Percentiles rank a stretch among this genome's conserved stretches.
These are phyloP conservation scores for Friedmanniomyces simplex DNA, from an alignment of 495 filamentous ascomycete genomes.

Conservation along the genomic window DNA sequence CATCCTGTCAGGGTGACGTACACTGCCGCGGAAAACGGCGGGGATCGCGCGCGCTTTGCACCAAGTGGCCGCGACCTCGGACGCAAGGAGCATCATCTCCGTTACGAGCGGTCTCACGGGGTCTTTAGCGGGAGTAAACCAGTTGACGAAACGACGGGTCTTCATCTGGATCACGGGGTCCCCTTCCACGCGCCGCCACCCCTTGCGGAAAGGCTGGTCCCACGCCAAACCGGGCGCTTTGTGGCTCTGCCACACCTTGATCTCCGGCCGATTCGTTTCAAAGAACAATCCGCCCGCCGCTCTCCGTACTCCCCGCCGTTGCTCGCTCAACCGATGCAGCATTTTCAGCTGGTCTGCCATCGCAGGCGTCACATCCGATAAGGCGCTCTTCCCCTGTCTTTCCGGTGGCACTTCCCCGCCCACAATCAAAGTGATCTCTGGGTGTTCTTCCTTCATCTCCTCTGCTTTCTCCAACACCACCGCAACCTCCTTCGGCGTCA, in stretches of 20 bases:
- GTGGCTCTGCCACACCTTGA: conserved; percentile 16
- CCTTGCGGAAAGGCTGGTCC: conserved; percentile 21
- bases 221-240: conserved; percentile 18
- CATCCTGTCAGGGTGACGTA: conserved; percentile 47
- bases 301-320: conserved; percentile 13
- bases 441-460: conserved; percentile 12
- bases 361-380: neutral
- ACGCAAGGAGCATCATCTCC: conserved; percentile 68
- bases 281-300: conserved; percentile 24
- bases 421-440: conserved; percentile 27
- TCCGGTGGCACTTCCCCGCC: conserved; percentile 31
- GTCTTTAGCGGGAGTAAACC: conserved; percentile 25
- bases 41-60: conserved; percentile 66
- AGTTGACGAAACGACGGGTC: conserved; percentile 22
- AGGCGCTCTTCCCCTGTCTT: neutral
- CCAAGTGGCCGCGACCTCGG: conserved; percentile 63
- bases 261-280: conserved; percentile 3
- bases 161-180: conserved; percentile 44
- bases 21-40: conserved; percentile 60
- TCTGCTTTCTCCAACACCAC: conserved; percentile 36
- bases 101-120: conserved; percentile 36
- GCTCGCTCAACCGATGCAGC: conserved; percentile 13
- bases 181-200: conserved; percentile 33
- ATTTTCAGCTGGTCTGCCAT: conserved; percentile 17
- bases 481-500: conserved; percentile 53